These are phyloP conservation scores for Epichloe brachyelytri DNA, from an alignment of 2,329 filamentous ascomycete species.

Conservation along the genomic window DNA sequence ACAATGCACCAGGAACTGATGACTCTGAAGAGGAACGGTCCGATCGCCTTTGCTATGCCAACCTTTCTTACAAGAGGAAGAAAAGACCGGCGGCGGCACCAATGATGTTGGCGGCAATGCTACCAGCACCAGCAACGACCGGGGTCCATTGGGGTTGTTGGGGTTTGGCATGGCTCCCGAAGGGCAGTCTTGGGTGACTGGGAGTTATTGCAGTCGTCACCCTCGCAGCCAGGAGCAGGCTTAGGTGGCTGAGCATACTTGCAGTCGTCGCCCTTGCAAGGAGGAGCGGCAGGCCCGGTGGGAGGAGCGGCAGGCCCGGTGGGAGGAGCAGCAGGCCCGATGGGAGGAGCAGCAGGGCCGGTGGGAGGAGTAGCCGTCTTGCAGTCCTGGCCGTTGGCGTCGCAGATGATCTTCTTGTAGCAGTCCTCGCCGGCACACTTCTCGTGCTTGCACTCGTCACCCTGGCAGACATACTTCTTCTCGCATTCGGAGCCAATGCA, in stretches of 20 bases:
- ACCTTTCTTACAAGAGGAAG: slow-evolving; percentile 11
- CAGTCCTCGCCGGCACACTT: slow-evolving; percentile 18
- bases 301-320: background rate
- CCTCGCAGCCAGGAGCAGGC: background rate
- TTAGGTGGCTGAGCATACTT: background rate
- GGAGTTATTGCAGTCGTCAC: background rate
- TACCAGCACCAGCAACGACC: slow-evolving; percentile 10
- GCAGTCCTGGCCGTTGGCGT: slow-evolving; percentile 10
- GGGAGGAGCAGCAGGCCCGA: background rate
- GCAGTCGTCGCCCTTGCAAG: slow-evolving; percentile 6
- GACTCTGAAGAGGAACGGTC: background rate
- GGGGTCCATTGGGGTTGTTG: background rate
- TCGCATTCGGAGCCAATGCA: slow-evolving; percentile 17
- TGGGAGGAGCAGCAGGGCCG: slow-evolving; percentile 1
- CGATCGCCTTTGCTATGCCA: too few relatives aligned
- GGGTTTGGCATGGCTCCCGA: background rate
- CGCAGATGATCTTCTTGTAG: slow-evolving; percentile 17
- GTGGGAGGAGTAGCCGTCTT: slow-evolving; percentile 6
- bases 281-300: background rate
- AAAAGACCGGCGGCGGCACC: slow-evolving; percentile 12
- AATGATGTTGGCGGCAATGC: slow-evolving; percentile 10
- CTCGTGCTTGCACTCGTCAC: slow-evolving; percentile 18
- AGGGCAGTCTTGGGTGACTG: background rate
- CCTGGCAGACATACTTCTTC: slow-evolving; percentile 22
- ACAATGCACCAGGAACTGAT: background rate